These are phyloP conservation scores for Lentithecium fluviatile DNA, from an alignment of 495 filamentous ascomycete genomes.

Conservation along the genomic window DNA sequence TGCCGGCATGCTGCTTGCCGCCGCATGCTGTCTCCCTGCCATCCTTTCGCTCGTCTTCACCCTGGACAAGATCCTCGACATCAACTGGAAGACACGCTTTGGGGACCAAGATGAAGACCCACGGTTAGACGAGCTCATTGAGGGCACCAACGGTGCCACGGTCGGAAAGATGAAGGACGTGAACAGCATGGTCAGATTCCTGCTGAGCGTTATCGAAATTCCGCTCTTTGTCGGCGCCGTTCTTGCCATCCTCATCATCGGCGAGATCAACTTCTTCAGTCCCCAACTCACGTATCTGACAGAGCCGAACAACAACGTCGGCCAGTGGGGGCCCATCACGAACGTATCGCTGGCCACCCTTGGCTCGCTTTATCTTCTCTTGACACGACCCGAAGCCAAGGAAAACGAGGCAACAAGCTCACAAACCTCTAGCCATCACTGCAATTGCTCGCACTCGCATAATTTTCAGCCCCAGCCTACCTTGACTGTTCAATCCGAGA, in stretches of 20 bases:
- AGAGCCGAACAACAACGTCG: constrained; percentile 53
- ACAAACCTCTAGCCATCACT: background rate
- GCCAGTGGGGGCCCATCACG: constrained; percentile 58
- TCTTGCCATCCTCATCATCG: constrained; percentile 54
- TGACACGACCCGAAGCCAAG: constrained; percentile 42
- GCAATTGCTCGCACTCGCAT: background rate
- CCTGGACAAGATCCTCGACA: constrained; percentile 59
- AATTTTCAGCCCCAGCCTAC: background rate
- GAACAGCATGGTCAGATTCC: constrained; percentile 46
- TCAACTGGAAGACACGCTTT: constrained; percentile 52
- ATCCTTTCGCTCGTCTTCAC: constrained; percentile 57
- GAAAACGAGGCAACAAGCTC: background rate
- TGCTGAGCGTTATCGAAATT: constrained; percentile 52
- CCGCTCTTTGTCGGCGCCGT: constrained; percentile 56
- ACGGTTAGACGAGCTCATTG: constrained; percentile 44
- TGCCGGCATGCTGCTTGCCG: constrained; percentile 55
- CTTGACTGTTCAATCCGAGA: background rate
- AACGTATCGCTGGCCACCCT: constrained; percentile 54
- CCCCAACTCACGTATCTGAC: constrained; percentile 52
- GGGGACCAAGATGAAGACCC: constrained; percentile 39
- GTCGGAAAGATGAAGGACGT: constrained; percentile 50
- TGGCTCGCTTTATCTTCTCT: constrained; percentile 51
- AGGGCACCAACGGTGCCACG: constrained; percentile 57
- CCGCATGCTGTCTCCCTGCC: constrained; percentile 59
- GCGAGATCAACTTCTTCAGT: constrained; percentile 61